Base-by-base conservation (phyloP, 2,329 filamentous ascomycete species). In the Epichloe gansuensis region DNA sequence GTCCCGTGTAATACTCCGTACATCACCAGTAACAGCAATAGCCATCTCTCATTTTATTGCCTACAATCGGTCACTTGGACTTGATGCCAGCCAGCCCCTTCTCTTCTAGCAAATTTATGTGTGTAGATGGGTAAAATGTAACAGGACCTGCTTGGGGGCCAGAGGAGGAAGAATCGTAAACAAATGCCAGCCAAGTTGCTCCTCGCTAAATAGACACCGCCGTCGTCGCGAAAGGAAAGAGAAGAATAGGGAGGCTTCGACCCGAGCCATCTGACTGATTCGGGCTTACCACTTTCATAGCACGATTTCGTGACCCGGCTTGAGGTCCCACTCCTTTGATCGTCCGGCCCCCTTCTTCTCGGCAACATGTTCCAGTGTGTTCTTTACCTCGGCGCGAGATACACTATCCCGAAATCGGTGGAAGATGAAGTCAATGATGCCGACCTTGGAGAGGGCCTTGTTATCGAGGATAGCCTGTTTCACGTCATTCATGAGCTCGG, bases 381-480 rank as follows among this genome's bases (percentile, higher is more conserved):
- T 71, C 63, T 70, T 72, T 21, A 72, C 69, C 54, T 72, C 69
- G 3, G 60, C 56, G 25, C 69, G 63, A 21, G 69, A 69, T n/a
- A 66, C 65, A 15, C 56, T 60, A 44, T 67, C 63, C 21, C 64
- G 66, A 43, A 72, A 69, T 52, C 67, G 65, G 38, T 69, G 63
- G 41, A 69, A 71, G 17, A 72, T 60, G 21, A 69, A 63, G 55
- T 72, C 70, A 23, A 72, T 59, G 34, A 72, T 71, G 54, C 69
- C 69, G 25, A 67, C 62, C 48, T 72, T 72, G 48, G 69, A 70
- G 9, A 72, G 57, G 8, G 64, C 62, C 46, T 67, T 67, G 57
- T 72, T 69, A 41, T 67, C 61, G 21, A 72, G 59, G 35, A 74
- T 72, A 8, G 69, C 65, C 52, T 65, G 63, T 58, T 73, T 73